These are phyloP conservation scores for Fusarium sp. DNA, from an alignment of 2,329 filamentous ascomycete genomes.

Conservation along the genomic window DNA sequence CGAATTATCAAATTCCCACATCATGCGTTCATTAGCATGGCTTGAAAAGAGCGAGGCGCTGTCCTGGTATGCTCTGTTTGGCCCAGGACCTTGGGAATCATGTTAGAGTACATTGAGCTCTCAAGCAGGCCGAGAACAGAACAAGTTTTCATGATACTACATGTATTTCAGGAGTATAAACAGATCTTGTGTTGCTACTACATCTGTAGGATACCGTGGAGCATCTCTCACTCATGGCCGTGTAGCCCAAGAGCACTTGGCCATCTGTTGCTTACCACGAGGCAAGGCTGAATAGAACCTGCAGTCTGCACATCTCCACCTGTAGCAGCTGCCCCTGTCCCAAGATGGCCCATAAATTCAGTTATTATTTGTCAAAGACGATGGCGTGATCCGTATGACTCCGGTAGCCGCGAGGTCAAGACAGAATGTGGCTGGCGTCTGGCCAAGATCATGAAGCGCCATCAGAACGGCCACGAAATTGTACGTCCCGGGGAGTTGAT, in stretches of 20 bases:
- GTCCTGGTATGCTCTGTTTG: too few relatives aligned
- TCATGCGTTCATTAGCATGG: too few relatives aligned
- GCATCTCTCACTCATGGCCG: too few relatives aligned
- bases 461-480: conserved; percentile 3
- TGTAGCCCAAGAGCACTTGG: too few relatives aligned
- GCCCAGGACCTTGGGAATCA: too few relatives aligned
- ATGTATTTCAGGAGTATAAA: too few relatives aligned
- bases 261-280: not conserved
- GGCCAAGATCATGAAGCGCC: not conserved
- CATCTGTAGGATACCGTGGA: too few relatives aligned
- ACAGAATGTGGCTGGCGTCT: not conserved
- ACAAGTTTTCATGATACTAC: too few relatives aligned
- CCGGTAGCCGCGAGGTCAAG: not conserved
- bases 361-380: not conserved
- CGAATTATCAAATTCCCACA: too few relatives aligned
- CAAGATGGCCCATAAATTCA: not conserved
- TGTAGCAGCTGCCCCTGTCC: not conserved
- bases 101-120: too few relatives aligned
- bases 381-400: conserved; percentile 1
- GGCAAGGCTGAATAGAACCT: conserved; percentile 5
- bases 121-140: too few relatives aligned
- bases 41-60: not conserved
- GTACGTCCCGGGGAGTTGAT: conserved; percentile 31
- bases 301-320: not conserved
- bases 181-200: too few relatives aligned